Conservation (phyloP, 768 basidiomycete genomes). For the Tricholoma bakamatsutake region DNA sequence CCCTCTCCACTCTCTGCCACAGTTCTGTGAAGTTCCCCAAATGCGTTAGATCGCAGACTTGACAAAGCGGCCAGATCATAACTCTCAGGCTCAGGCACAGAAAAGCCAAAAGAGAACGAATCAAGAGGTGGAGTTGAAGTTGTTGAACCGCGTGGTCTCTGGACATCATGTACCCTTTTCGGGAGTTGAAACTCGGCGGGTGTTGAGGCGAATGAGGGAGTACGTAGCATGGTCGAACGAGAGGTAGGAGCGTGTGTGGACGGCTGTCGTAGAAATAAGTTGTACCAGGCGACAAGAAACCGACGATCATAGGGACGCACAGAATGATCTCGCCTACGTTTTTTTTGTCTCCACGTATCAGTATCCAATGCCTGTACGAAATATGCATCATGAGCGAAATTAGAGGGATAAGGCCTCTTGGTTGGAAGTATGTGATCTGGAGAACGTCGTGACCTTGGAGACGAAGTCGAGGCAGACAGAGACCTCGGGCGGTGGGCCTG, state of each 20-base stretch:
- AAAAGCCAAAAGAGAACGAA: constrained; percentile 10
- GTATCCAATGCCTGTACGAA: constrained; percentile 44
- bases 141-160: constrained; percentile 15
- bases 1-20: constrained; percentile 62
- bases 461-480: constrained; percentile 41
- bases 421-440: constrained; percentile 37
- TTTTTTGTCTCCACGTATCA: constrained; percentile 49
- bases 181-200: constrained; percentile 45
- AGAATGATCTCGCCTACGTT: constrained; percentile 44
- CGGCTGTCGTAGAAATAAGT: constrained; percentile 13
- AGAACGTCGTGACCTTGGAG: constrained; percentile 25
- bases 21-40: constrained; percentile 58
- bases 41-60: constrained; percentile 55
- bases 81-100: constrained; percentile 9
- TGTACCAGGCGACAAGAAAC: constrained; percentile 1
- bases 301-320: constrained; percentile 31
- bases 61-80: constrained; percentile 27
- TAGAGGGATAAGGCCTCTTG: constrained; percentile 46
- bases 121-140: constrained; percentile 6
- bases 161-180: constrained; percentile 12
- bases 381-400: constrained; percentile 20
- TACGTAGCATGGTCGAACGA: constrained; percentile 12
- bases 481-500: constrained; percentile 44
- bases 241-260: constrained; percentile 14
- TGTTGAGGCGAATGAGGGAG: constrained; percentile 37